Base-by-base conservation (phyloP, 192 early-diverging fungal species). In the Coemansia furcata region DNA sequence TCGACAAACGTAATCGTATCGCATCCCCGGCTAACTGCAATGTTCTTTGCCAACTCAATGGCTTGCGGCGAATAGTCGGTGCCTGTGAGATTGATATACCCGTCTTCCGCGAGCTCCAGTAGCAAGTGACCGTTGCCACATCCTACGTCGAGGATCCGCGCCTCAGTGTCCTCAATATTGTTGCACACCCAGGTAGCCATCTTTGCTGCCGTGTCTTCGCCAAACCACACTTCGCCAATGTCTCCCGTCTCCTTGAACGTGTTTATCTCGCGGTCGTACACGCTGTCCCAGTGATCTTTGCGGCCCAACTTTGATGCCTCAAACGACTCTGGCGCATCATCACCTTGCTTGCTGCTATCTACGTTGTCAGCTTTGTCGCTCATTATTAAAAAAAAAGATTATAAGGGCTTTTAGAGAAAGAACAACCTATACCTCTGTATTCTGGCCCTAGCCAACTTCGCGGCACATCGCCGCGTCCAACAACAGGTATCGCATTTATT, bases 91-190 rank as follows among this genome's bases (percentile, higher is more conserved):
- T 91, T 77, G 14, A 82, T 89, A 64, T 85, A 96, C 6, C 88
- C 91, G 4, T 84, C 84, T 17, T 60, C 58, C 2, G 87, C 86
- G 19, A 98, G 83, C 32, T 87, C 89, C 32, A 95, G 72, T 9
- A 98, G 84, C 36, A 98, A 70, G 70, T 98, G 93, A 0, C 95
- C 95, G 73, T 98, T 98, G 21, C 95, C 95, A 66, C 93, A 96
- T 1, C 95, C 94, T 12, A 97, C 84, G 72, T 97, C 95, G 4
- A 96, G 78, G 36, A 94, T 84, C 32, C 75, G 73, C 21, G 77
- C 66, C 2, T 33, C 40, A 0, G 52, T 44, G 46, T 77, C 64
- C 4, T 63, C 63, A 68, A 63, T 39, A 68, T 83, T 75, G 49
- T 67, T 68, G 55, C 80, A 67, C 54, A 93, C 88, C 93, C 93